Evolutionary conservation across 495 filamentous ascomycete genomes (phyloP), one percentile per base, ranked within the genome.

Genomic region (Xylaria longipes): DNA sequence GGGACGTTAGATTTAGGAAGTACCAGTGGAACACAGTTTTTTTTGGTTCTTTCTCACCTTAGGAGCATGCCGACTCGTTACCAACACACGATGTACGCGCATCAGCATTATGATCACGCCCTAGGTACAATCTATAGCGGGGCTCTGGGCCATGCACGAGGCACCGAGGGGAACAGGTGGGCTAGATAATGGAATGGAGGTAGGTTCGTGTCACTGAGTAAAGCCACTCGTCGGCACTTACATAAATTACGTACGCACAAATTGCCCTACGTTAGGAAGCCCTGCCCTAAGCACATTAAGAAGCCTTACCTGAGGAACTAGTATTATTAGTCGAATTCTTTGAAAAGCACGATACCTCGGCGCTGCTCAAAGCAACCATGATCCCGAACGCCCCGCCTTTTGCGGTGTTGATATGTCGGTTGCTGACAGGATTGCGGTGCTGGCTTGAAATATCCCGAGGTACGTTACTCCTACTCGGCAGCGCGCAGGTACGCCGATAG

Each of bases 321-420:
- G 52, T 6, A 56, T 31, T 6, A 12, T 56, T 56, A 8, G 14
- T 31, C 14, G 14, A 29, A 56, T 17, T 12, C 27, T 27, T 54
- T 54, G 50, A 27, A 54, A 27, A 50, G 9, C 0, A 25, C 11
- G 9, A 56, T 1, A 17, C 4, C 27, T 56, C 31, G 27, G 31
- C 52, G 52, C 5, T 56, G 27, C 17, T 14, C 0, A 56, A 56
- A 31, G 5, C 15, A 3, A 15, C 14, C 3, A 56, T 31, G 52
- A 56, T 29, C 31, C 27, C 25, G 52, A 52, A 39, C 56, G 31
- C 64, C 64, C 64, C 64, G 31, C 64, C 31, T 67, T 67, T 56
- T 54, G 17, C n/a, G 46, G 45, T 20, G 64, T 67, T 35, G 64
- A 25, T 5, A 2, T 56, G 52, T 56, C 27, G 52, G 52, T 56